Base-by-base conservation (phyloP, 169 alveolate genomes). In the Cryptosporidium sp. region DNA sequence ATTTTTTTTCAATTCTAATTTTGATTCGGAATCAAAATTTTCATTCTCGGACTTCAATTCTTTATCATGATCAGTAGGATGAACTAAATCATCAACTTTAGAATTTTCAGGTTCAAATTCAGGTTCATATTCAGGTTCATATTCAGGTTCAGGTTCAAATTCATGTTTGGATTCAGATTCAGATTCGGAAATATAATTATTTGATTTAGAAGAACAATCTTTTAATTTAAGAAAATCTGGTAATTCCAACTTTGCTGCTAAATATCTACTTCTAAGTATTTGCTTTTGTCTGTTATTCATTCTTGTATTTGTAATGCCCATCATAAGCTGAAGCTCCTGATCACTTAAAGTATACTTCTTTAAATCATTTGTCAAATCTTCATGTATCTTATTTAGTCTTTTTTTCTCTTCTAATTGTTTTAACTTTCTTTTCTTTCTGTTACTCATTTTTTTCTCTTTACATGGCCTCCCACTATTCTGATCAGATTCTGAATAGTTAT, bases 181-280 rank as follows among this genome's bases (percentile, higher is more conserved):
- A 31, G n/a, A 42, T 33, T 37, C 67, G 6, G 37, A 56, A 56
- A 8, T 16, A 56, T 56, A 4, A 8, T 16, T 26, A 4, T 56
- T 26, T 56, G 37, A n/a, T 14, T 16, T 65, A 35, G 29, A n/a
- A 5, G 72, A 10, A 0, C 6, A 10, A 8, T 10, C 10, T 37
- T 80, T 84, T 7, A 70, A 21, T 51, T 69, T 86, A 29, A 92
- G 56, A 92, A 85, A 67, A 35, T 92, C 84, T 60, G 94, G 93
- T 26, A 92, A 33, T 53, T 86, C 94, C 12, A 92, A 45, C 16
- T 85, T 84, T 56, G 80, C 86, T 45, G 69, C 69, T 67, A 80
- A 80, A 52, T 86, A 92, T 31, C 85, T 18, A 16, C 35, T 80
- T 44, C 68, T 87, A 35, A 72, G 85, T 29, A 33, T 56, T 42